phyloP scores from a whole-genome alignment of 495 filamentous ascomycete species.

The Penicillium turbatum region DNA sequence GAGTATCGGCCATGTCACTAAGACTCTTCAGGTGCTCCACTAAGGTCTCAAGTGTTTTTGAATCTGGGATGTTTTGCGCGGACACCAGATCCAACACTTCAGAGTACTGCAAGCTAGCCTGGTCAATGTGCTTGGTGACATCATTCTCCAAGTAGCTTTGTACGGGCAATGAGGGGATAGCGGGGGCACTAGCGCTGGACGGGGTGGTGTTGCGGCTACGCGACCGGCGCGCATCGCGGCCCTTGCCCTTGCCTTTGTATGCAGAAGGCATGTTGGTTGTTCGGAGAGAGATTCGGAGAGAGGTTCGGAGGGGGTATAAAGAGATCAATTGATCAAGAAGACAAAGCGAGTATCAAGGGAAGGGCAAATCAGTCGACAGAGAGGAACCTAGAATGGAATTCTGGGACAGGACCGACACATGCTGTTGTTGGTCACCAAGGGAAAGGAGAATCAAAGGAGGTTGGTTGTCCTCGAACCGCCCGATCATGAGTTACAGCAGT shows the following conservation, averaged over 20 bases:
- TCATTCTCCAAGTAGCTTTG: conserved; percentile 57
- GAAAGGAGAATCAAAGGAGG: background rate
- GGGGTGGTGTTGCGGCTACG: conserved; percentile 86
- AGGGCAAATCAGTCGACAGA: conserved; percentile 2
- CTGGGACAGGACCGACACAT: conserved; percentile 5
- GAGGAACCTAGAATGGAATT: background rate
- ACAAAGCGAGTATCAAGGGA: background rate
- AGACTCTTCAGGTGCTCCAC: conserved; percentile 63
- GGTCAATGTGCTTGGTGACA: conserved; percentile 57
- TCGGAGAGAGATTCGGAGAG: background rate
- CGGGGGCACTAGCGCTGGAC: conserved; percentile 47
- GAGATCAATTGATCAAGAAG: background rate
- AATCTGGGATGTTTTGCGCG: conserved; percentile 66
- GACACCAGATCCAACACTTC: conserved; percentile 67
- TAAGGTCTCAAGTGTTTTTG: conserved; percentile 65
- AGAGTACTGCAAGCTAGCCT: conserved; percentile 58
- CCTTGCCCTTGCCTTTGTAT: conserved; percentile 72
- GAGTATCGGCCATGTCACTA: conserved; percentile 58
- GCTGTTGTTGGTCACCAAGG: conserved; percentile 3
- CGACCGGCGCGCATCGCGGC: conserved; percentile 63
- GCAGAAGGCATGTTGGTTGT: conserved; percentile 45
- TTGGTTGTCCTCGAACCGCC: background rate
- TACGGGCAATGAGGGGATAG: conserved; percentile 49
- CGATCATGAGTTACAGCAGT: background rate
- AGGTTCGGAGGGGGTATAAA: background rate